These are phyloP conservation scores for Claviceps capensis DNA, from an alignment of 2,329 filamentous ascomycete species.

Conservation along the genomic window DNA sequence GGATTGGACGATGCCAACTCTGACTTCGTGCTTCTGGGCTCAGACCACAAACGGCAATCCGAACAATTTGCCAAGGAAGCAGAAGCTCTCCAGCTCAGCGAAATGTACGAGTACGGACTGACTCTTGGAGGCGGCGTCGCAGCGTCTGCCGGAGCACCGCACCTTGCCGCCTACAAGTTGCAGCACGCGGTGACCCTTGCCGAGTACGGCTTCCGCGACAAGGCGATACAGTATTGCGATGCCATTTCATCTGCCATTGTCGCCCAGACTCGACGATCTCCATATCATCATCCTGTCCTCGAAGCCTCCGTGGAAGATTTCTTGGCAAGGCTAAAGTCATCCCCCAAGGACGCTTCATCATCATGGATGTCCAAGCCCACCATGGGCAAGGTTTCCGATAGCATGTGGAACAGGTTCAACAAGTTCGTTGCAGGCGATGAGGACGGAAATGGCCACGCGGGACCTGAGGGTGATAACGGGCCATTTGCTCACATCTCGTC, in stretches of 20 bases:
- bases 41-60: constrained; percentile 60
- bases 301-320: constrained; percentile 72
- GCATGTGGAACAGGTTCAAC: constrained; percentile 84
- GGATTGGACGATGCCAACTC: constrained; percentile 70
- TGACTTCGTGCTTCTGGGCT: constrained; percentile 72
- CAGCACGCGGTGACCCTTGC: constrained; percentile 75
- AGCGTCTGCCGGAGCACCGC: constrained; percentile 50
- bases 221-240: constrained; percentile 87
- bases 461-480: constrained; percentile 49
- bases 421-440: constrained; percentile 94
- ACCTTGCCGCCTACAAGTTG: constrained; percentile 83
- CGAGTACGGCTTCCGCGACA: constrained; percentile 66
- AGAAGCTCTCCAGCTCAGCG: constrained; percentile 83
- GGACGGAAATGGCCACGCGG: constrained; percentile 58
- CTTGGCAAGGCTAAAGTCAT: constrained; percentile 67
- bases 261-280: constrained; percentile 68
- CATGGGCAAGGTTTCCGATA: constrained; percentile 89
- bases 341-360: constrained; percentile 65
- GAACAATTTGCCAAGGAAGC: constrained; percentile 65
- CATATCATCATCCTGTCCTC: constrained; percentile 69
- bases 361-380: constrained; percentile 93
- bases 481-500: constrained; percentile 73
- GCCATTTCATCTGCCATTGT: constrained; percentile 63
- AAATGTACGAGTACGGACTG: constrained; percentile 84
- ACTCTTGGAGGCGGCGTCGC: constrained; percentile 49